These are phyloP conservation scores for Dryadomyces sulphureus DNA, from an alignment of 2,329 filamentous ascomycete species.

Conservation along the genomic window DNA sequence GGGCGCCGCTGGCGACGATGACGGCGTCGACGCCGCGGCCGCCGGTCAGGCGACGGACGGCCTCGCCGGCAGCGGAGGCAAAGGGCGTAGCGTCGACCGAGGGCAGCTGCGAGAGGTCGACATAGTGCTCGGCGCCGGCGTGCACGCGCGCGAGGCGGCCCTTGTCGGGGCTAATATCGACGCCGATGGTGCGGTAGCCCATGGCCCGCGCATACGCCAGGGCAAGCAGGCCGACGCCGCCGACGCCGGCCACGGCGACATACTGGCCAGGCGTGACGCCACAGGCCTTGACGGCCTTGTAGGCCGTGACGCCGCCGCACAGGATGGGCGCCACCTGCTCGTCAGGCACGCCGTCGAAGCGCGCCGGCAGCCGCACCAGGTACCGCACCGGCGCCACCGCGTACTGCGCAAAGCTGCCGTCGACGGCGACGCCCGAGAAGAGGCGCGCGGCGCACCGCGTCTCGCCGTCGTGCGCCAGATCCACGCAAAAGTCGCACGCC, in stretches of 20 bases:
- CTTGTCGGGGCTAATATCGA: conserved; percentile 21
- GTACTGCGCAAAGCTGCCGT: conserved; percentile 26
- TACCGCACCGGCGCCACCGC: conserved; percentile 21
- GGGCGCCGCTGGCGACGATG: conserved; percentile 17
- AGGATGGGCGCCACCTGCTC: conserved; percentile 24
- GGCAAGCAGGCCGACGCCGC: conserved; percentile 23
- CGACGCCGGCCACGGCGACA: conserved; percentile 23
- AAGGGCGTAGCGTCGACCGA: conserved; percentile 4
- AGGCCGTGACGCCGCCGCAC: conserved; percentile 28
- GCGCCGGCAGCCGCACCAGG: conserved; percentile 15
- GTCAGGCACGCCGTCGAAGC: conserved; percentile 17
- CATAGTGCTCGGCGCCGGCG: conserved; percentile 21
- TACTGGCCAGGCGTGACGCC: conserved; percentile 19
- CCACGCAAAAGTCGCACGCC: conserved; percentile 16
- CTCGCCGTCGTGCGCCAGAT: conserved; percentile 18
- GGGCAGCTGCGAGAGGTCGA: conserved; percentile 16
- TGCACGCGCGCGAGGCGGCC: conserved; percentile 11
- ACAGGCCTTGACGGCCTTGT: conserved; percentile 23
- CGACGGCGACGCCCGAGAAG: conserved; percentile 18
- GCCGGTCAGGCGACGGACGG: conserved; percentile 14
- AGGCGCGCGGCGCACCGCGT: conserved; percentile 19
- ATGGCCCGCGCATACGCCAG: conserved; percentile 25
- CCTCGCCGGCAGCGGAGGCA: conserved; percentile 11
- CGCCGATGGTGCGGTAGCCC: conserved; percentile 24
- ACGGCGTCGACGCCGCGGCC: conserved; percentile 15